These are phyloP conservation scores for Verbascum thapsus DNA, from an alignment of 257 asterid species.

Conservation along the genomic window DNA sequence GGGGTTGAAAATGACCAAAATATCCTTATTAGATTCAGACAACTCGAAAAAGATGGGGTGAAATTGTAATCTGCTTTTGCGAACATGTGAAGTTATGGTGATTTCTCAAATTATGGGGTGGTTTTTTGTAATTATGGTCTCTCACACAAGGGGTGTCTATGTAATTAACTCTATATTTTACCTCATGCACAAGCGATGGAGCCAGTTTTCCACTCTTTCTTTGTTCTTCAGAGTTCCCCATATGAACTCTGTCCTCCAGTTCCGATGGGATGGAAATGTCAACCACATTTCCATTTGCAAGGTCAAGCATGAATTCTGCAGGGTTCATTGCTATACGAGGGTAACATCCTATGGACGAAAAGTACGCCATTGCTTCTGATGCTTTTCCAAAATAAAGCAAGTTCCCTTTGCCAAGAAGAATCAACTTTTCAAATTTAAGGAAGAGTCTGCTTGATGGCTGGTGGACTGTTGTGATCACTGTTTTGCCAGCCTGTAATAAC, in stretches of 20 bases:
- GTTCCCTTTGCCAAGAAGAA: slow-evolving; percentile 60
- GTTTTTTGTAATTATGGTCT: no score
- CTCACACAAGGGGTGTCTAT: no score
- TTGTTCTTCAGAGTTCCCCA: slow-evolving; percentile 43
- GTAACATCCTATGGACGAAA: slow-evolving; percentile 58
- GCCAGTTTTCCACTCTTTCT: slow-evolving; percentile 45
- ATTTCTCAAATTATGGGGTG: no score
- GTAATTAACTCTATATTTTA: slow-evolving; percentile 7
- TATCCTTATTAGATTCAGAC: no score
- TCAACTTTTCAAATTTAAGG: slow-evolving; percentile 60
- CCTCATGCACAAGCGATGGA: slow-evolving; percentile 51
- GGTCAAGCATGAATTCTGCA: slow-evolving; percentile 62
- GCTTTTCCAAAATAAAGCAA: slow-evolving; percentile 62
- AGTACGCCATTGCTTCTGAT: slow-evolving; percentile 54
- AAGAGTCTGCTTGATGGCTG: slow-evolving; percentile 71
- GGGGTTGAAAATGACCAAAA: no score
- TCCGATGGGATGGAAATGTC: slow-evolving; percentile 62
- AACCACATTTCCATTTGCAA: slow-evolving; percentile 58
- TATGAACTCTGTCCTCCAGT: slow-evolving; percentile 52
- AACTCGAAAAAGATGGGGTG: no score
- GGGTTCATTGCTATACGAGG: slow-evolving; percentile 68
- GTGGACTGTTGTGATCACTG: slow-evolving; percentile 74
- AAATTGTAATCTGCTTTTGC: no score
- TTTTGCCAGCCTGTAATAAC: slow-evolving; percentile 73
- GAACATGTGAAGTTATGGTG: no score